Conservation (phyloP, 208 protist genomes). For the Acanthamoeba royreba region DNA sequence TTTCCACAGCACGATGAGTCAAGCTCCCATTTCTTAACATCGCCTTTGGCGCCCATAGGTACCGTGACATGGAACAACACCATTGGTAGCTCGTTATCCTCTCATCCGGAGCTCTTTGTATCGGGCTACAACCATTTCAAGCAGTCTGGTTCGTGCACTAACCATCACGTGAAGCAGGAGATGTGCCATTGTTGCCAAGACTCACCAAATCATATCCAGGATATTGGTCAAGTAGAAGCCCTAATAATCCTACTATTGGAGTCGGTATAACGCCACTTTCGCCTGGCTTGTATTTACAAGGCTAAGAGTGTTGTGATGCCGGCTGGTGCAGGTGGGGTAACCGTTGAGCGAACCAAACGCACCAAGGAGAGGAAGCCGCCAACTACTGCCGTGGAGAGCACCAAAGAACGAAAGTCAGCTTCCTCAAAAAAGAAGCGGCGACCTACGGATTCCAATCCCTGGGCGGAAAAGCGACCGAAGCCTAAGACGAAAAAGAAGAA, state of each 20-base stretch:
- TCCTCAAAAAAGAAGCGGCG: conserved; percentile 17
- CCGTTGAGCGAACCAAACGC: not conserved
- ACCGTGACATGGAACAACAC: conserved; percentile 46
- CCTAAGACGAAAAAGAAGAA: not conserved
- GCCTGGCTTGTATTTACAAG: not conserved
- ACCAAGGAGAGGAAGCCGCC: not conserved
- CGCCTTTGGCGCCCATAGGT: not conserved
- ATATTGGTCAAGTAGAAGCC: not conserved
- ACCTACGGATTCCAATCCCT: not conserved
- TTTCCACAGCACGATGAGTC: not conserved
- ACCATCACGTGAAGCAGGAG: not conserved
- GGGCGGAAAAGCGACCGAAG: not conserved
- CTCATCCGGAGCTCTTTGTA: conserved; percentile 12
- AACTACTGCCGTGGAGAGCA: no score
- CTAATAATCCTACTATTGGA: not conserved
- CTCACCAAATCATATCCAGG: not conserved
- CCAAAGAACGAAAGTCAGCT: not conserved
- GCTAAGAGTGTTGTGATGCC: not conserved
- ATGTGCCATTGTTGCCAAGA: not conserved
- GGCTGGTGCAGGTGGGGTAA: not conserved
- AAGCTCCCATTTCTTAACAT: not conserved
- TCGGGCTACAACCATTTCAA: conserved; percentile 35
- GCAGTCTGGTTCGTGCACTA: not conserved
- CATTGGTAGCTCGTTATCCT: conserved; percentile 44
- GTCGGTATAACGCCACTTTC: not conserved